A percentile compares a stretch with the other conserved stretches of the same genome.
phyloP scores from a whole-genome alignment of 208 protist species.

The Sergeia podlipaevii region DNA sequence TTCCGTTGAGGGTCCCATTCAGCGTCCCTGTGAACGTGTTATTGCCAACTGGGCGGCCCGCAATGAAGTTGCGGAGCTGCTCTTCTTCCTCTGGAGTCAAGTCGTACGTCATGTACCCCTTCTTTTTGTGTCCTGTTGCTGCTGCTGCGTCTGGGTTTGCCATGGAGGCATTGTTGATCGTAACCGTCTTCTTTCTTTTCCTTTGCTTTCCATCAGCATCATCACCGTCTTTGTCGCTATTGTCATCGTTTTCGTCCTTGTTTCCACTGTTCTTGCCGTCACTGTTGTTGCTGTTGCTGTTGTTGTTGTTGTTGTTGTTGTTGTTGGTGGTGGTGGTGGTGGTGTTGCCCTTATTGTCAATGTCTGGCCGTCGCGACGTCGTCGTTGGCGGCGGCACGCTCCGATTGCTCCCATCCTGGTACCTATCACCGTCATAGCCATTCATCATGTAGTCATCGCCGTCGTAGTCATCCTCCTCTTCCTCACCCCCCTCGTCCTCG shows the following conservation, averaged over 20 bases:
- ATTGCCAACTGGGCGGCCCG: slow-evolving; percentile 5
- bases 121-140: slow-evolving; percentile 51
- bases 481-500: slow-evolving; percentile 33
- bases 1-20: too few relatives aligned
- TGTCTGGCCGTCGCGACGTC: neutral
- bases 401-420: neutral
- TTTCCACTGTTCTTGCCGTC: neutral
- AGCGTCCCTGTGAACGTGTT: slow-evolving; percentile 7
- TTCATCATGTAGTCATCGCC: neutral
- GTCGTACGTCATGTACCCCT: slow-evolving; percentile 81
- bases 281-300: slow-evolving; percentile 1
- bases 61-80: slow-evolving; percentile 53
- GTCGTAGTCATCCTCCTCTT: slow-evolving; percentile 18
- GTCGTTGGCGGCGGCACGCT: neutral
- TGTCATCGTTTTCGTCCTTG: slow-evolving; percentile 4
- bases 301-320: neutral
- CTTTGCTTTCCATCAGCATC: slow-evolving; percentile 9
- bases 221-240: neutral
- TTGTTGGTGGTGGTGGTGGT: slow-evolving; percentile 5
- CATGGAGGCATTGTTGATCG: neutral
- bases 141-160: neutral
- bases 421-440: neutral
- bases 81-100: slow-evolving; percentile 69
- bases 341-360: neutral
- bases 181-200: slow-evolving; percentile 7